Base-by-base conservation (phyloP, 768 basidiomycete species). In the Suillus lakei region DNA sequence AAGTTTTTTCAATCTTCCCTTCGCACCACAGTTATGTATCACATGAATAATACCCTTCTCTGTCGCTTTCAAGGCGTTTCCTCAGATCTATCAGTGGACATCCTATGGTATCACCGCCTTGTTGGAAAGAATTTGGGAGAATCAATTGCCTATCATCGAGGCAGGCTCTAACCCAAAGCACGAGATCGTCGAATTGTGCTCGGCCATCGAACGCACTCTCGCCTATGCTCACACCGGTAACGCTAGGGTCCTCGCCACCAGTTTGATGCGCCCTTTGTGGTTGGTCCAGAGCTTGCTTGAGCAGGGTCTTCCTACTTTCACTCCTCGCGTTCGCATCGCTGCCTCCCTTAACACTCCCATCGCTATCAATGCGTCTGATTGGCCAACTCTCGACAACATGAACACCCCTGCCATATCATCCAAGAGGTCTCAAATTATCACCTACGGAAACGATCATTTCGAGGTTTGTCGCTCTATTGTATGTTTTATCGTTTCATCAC, bases 41-140 rank as follows among this genome's bases (percentile, higher is more conserved):
- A n/a, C n/a, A n/a, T n/a, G n/a, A n/a, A n/a, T n/a, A n/a, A n/a
- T n/a, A n/a, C n/a, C n/a, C n/a, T n/a, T n/a, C n/a, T n/a, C n/a
- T n/a, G n/a, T n/a, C 39, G 39, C 15, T 2, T 39, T 10, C 39
- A 4, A 53, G 51, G 53, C 53, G 2, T 54, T 54, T 2, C 53
- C 53, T 32, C 53, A 54, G 3, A 10, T 54, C 1, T 54, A 54
- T 32, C 30, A 64, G 18, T 64, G 63, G 63, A 64, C 38, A 2
- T 18, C 63, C 9, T 64, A 9, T 10, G 63, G 63, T 3, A 6
- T 64, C 1, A 61, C 56, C 6, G 32, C 55, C 1, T 16, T 60
- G 8, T 38, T 64, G 1, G 32, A 64, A 32, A 2, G 18, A 0
- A 15, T 64, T 2, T 64, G 63, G 63, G 23, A 21, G 2, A 10